Conservation (phyloP, 2,329 filamentous ascomycete genomes). For the Xenoacremonium recifei region DNA sequence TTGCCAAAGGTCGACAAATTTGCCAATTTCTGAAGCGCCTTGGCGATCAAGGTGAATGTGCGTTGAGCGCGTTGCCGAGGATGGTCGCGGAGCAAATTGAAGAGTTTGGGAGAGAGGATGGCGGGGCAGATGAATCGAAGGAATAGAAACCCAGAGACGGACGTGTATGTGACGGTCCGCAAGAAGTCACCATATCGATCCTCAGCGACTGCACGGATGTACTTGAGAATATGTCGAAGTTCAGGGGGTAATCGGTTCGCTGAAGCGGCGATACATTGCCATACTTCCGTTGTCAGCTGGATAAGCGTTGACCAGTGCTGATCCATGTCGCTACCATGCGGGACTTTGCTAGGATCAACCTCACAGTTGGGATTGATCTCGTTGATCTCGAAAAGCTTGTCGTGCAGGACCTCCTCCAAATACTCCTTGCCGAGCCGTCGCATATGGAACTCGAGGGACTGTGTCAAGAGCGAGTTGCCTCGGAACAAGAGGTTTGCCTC, state of each 20-base stretch:
- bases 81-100: constrained; percentile 79
- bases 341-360: constrained; percentile 82
- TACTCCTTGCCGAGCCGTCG: constrained; percentile 90
- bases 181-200: constrained; percentile 93
- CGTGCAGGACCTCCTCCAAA: constrained; percentile 79
- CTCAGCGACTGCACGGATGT: constrained; percentile 87
- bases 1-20: constrained; percentile 90
- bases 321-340: constrained; percentile 64
- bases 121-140: constrained; percentile 93
- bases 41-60: constrained; percentile 88
- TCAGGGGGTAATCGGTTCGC: constrained; percentile 75
- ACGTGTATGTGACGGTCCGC: constrained; percentile 86
- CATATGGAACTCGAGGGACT: constrained; percentile 94
- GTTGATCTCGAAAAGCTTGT: constrained; percentile 86
- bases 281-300: constrained; percentile 75
- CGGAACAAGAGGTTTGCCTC: constrained; percentile 95
- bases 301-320: constrained; percentile 82
- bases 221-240: constrained; percentile 81
- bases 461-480: constrained; percentile 90
- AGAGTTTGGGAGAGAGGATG: constrained; percentile 93
- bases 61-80: constrained; percentile 80
- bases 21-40: constrained; percentile 85
- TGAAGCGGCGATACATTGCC: constrained; percentile 79
- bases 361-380: constrained; percentile 90
- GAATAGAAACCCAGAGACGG: constrained; percentile 92